A percentile compares a stretch with the other conserved stretches of the same genome.
phyloP scores from a whole-genome alignment of 345 rosid genomes.

The Adansonia digitata region DNA sequence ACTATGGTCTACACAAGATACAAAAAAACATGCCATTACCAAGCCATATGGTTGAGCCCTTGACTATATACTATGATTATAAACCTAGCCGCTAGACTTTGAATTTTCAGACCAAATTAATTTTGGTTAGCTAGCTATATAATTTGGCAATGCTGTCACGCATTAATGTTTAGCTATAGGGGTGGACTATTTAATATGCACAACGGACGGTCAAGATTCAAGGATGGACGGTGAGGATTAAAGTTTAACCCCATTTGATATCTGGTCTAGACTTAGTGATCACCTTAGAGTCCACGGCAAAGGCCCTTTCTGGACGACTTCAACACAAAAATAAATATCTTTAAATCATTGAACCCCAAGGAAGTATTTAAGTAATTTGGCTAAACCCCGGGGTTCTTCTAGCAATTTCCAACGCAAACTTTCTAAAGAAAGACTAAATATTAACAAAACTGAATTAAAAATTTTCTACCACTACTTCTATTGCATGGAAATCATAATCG shows the following conservation, averaged over 20 bases:
- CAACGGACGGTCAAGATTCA: neutral
- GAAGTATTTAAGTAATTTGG: constrained; percentile 7
- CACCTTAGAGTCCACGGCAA: constrained; percentile 2
- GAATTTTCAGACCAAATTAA: neutral
- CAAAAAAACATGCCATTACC: neutral
- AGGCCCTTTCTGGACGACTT: neutral
- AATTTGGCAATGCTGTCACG: neutral
- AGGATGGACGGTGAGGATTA: neutral
- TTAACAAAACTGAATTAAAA: neutral
- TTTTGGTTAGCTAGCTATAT: neutral
- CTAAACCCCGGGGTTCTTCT: neutral
- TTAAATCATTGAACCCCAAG: constrained; percentile 14
- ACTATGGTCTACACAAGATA: too few relatives aligned
- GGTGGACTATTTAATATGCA: constrained; percentile 1
- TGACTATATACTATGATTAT: neutral
- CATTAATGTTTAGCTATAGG: neutral
- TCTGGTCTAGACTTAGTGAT: neutral
- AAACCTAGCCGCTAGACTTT: neutral
- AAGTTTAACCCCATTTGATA: neutral
- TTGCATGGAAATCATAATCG: neutral
- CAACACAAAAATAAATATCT: neutral
- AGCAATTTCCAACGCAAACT: constrained; percentile 9
- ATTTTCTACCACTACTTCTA: neutral
- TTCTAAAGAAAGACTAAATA: neutral
- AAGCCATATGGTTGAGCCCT: neutral